These are phyloP conservation scores for Neurospora sp. DNA, from an alignment of 495 filamentous ascomycete species.

Conservation along the genomic window DNA sequence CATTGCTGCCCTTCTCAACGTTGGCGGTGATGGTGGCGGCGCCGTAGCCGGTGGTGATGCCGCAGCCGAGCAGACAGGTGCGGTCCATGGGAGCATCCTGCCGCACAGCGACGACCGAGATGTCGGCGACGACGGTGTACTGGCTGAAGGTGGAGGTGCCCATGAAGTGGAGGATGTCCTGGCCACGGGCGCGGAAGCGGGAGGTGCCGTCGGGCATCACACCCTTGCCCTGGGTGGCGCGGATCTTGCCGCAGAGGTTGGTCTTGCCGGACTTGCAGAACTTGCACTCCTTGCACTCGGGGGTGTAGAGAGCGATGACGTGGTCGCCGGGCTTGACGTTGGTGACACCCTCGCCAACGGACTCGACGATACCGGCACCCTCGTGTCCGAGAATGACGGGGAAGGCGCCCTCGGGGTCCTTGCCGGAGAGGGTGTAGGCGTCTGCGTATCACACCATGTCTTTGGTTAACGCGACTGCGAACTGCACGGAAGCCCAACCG, in stretches of 20 bases:
- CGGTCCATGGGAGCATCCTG: slow-evolving; percentile 89
- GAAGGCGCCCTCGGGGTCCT: slow-evolving; percentile 97
- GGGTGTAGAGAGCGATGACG: slow-evolving; percentile 94
- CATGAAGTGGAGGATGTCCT: slow-evolving; percentile 97
- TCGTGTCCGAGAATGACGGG: slow-evolving; percentile 94
- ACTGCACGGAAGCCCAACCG: not conserved
- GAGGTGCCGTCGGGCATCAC: slow-evolving; percentile 98
- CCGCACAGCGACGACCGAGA: slow-evolving; percentile 91
- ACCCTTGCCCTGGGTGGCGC: slow-evolving; percentile 88
- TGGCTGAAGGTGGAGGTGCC: slow-evolving; percentile 97
- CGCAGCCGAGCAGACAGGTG: slow-evolving; percentile 90
- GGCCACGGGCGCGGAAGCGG: slow-evolving; percentile 86
- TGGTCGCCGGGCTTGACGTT: slow-evolving; percentile 86
- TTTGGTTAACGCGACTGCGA: not conserved
- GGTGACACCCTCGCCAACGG: slow-evolving; percentile 90
- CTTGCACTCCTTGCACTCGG: slow-evolving; percentile 95
- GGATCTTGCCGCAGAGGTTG: slow-evolving; percentile 98
- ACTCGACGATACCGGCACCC: slow-evolving; percentile 94
- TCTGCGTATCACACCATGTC: slow-evolving; percentile 38
- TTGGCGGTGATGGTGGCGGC: slow-evolving; percentile 87
- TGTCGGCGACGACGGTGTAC: slow-evolving; percentile 97
- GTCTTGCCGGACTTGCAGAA: slow-evolving; percentile 99
- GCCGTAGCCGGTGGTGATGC: slow-evolving; percentile 97
- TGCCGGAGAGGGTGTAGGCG: slow-evolving; percentile 96
- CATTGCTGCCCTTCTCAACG: slow-evolving; percentile 76